Evolutionary conservation across 805 yeast species (phyloP).

Genomic region (Wickerhamiella sorbophila): DNA sequence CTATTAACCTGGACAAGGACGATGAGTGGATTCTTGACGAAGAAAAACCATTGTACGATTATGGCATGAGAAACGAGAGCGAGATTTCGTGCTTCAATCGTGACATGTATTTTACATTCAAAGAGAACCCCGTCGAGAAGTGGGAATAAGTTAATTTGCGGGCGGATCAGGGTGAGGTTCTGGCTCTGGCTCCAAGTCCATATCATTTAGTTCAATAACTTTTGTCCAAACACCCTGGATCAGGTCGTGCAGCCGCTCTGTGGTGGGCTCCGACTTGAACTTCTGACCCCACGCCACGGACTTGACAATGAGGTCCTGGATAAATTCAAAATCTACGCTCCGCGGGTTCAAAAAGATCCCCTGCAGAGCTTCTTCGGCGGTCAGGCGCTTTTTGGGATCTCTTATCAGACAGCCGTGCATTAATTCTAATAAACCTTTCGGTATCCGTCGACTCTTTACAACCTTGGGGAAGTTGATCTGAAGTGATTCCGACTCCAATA

Average conservation of each 20-base stretch:
- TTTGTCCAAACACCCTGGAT: neutral
- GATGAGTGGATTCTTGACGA: slow-evolving; percentile 48
- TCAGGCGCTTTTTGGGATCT: slow-evolving; percentile 53
- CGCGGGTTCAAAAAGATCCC: neutral
- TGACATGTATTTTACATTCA: slow-evolving; percentile 51
- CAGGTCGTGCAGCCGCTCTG: neutral
- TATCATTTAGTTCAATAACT: neutral
- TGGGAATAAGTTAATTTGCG: too few species aligned
- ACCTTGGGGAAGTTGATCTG: slow-evolving; percentile 54
- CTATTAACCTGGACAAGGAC: slow-evolving; percentile 76
- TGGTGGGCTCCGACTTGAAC: too few species aligned
- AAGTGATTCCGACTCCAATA: slow-evolving; percentile 71
- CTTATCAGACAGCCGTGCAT: slow-evolving; percentile 59
- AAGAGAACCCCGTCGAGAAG: slow-evolving; percentile 75
- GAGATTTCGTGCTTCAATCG: slow-evolving; percentile 73
- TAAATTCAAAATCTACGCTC: neutral
- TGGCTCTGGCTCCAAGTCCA: neutral
- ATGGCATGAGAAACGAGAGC: slow-evolving; percentile 63
- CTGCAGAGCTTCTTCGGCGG: neutral
- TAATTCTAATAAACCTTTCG: slow-evolving; percentile 45
- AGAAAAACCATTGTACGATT: slow-evolving; percentile 33
- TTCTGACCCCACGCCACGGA: neutral
- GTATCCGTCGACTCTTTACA: slow-evolving; percentile 54
- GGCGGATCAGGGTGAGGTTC: too few species aligned
- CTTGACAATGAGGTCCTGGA: neutral